Evolutionary conservation across 2,329 filamentous ascomycete species (phyloP).

Genomic region (Pseudogymnoascus sp.): DNA sequence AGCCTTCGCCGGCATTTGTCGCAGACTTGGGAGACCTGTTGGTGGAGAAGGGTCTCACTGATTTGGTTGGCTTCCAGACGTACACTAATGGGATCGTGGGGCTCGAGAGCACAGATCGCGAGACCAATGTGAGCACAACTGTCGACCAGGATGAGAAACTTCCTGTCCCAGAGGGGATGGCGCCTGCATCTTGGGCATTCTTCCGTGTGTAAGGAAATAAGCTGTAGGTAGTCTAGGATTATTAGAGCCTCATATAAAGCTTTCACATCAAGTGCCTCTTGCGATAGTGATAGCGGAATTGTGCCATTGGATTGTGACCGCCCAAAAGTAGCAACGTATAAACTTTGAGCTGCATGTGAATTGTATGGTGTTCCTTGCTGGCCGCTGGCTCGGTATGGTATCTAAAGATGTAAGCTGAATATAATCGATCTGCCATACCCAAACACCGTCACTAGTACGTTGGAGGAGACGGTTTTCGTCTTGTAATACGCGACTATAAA

Average conservation of each 20-base stretch:
- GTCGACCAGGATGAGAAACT: background rate
- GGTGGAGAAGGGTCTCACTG: background rate
- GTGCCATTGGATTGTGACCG: background rate
- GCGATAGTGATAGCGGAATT: background rate
- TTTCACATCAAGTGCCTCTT: background rate
- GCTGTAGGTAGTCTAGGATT: background rate
- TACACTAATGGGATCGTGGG: background rate
- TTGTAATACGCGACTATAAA: background rate
- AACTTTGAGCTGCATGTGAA: background rate
- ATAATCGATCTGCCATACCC: background rate
- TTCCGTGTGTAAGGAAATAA: background rate
- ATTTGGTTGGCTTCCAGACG: background rate
- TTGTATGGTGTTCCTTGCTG: background rate
- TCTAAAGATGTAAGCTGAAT: background rate
- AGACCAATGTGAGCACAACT: background rate
- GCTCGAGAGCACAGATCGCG: background rate
- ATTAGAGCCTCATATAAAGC: background rate
- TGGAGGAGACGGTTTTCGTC: background rate
- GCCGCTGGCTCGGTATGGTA: background rate
- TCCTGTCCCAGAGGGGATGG: background rate
- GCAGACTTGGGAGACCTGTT: background rate
- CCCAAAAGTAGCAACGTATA: background rate
- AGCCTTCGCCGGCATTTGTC: background rate
- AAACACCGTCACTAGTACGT: background rate
- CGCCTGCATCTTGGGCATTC: background rate